These are phyloP conservation scores for Petrea volubilis DNA, from an alignment of 257 asterid species.

Conservation along the genomic window DNA sequence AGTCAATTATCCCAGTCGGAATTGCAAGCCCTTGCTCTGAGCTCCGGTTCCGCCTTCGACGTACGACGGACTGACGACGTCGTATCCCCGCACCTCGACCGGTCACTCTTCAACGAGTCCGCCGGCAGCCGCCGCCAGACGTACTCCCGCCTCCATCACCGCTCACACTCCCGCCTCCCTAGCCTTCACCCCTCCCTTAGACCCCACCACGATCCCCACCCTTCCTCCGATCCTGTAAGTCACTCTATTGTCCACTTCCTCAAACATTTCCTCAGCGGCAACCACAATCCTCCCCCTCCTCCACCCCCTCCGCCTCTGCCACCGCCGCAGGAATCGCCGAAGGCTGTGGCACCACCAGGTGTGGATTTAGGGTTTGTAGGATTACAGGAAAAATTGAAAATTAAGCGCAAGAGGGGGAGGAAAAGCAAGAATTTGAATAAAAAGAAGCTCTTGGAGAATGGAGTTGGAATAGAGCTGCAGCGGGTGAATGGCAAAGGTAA, in stretches of 20 bases:
- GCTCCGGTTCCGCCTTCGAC: constrained; percentile 59
- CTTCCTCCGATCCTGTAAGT: constrained; percentile 68
- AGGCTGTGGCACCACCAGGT: not conserved
- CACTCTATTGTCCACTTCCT: constrained; percentile 71
- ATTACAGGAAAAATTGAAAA: constrained; percentile 36
- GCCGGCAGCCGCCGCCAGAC: constrained; percentile 90
- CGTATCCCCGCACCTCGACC: constrained; percentile 66
- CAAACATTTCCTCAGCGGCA: constrained; percentile 52
- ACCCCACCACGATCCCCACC: constrained; percentile 32
- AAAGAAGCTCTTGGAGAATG: constrained; percentile 39
- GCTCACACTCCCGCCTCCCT: constrained; percentile 69
- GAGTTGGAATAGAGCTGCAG: constrained; percentile 46
- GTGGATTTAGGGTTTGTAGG: constrained; percentile 43
- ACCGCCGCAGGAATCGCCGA: constrained; percentile 20
- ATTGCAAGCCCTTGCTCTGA: constrained; percentile 64
- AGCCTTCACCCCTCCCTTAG: constrained; percentile 57
- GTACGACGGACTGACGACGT: constrained; percentile 51
- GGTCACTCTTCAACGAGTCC: constrained; percentile 82
- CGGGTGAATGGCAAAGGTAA: constrained; percentile 59
- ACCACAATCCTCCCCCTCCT: constrained; percentile 66
- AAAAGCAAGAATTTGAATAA: constrained; percentile 32
- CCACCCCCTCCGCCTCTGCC: constrained; percentile 47
- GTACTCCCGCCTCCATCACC: constrained; percentile 74
- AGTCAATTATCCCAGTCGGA: constrained; percentile 72
- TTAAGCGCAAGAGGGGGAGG: constrained; percentile 49